Conservation (phyloP, 305 asterid species). For the Fraxinus paxiana region DNA sequence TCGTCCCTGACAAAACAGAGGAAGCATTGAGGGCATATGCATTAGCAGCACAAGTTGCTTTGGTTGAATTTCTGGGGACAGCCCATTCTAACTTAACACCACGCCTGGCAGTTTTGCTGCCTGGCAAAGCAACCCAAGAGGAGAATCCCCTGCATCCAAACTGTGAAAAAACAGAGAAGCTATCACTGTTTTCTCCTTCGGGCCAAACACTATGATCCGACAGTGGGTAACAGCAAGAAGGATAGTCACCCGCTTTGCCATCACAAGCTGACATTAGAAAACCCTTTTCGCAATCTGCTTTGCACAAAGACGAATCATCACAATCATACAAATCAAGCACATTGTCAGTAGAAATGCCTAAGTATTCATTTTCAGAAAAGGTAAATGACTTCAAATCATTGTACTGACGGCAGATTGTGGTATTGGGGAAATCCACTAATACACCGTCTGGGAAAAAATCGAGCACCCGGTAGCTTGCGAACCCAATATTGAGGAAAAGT, state of each 20-base stretch:
- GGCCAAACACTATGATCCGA: slow-evolving; percentile 47
- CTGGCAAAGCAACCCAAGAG: slow-evolving; percentile 49
- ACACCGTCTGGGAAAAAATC: slow-evolving; percentile 54
- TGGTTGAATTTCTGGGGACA: slow-evolving; percentile 42
- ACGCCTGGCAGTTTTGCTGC: slow-evolving; percentile 33
- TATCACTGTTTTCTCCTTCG: slow-evolving; percentile 25
- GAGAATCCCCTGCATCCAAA: slow-evolving; percentile 67
- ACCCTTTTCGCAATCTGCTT: slow-evolving; percentile 41
- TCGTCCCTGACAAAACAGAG: slow-evolving; percentile 44
- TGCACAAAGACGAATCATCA: slow-evolving; percentile 62
- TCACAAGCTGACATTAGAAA: slow-evolving; percentile 40
- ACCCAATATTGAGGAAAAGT: slow-evolving; percentile 40
- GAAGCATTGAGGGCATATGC: slow-evolving; percentile 44
- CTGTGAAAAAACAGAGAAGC: slow-evolving; percentile 35
- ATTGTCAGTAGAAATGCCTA: slow-evolving; percentile 53
- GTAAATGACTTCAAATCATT: slow-evolving; percentile 43
- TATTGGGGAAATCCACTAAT: slow-evolving; percentile 50
- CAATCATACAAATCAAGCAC: slow-evolving; percentile 60
- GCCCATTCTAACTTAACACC: slow-evolving; percentile 75
- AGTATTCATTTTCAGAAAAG: slow-evolving; percentile 37
- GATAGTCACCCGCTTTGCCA: slow-evolving; percentile 30
- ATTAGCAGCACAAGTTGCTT: slow-evolving; percentile 34
- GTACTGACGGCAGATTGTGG: slow-evolving; percentile 48
- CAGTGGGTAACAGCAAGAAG: slow-evolving; percentile 62
- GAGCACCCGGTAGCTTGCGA: slow-evolving; percentile 40